Evolutionary conservation across 176 grass and related monocot species (phyloP), one percentile per base, ranked within the genome.

Genomic region (Lolium rigidum): DNA sequence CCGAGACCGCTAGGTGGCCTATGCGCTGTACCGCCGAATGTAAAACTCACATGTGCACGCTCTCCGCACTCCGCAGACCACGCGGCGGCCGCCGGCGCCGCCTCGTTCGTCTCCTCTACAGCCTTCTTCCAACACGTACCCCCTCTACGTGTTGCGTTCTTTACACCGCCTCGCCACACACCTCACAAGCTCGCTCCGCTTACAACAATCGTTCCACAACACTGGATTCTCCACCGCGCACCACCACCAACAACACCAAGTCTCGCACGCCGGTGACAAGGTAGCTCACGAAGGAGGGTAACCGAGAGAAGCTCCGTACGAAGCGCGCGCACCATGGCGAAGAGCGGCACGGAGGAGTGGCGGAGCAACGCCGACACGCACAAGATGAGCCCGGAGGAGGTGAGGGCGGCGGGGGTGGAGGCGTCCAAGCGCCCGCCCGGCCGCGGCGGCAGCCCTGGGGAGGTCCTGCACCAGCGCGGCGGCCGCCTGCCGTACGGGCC

Each of bases 381-480:
- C 89, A 95, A 93, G 89, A 93, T 95, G 94, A 91, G 87, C 59
- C 10, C 77, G 4, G 91, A 91, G 57, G 92, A 87, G 81, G 90
- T 94, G 8, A 55, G 83, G 2, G 87, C 81, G n/a, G 84, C 88
- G 0, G 95, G 89, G 2, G 88, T 83, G 55, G 95, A 94, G 85
- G 74, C 92, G n/a, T 89, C 95, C 22, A 83, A 82, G 81, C 89
- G 92, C 70, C 84, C 87, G 12, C 92, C 94, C 0, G 88, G 92
- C 62, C 83, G 52, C 28, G 78, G 88, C 52, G 47, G 16, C 16
- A 73, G 88, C 6, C 75, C 95, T 9, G 90, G 92, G 6, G 92
- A 84, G 73, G 92, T 94, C 28, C 92, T 97, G 22, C 95, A 97
- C 89, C 90, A 95, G 92, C 88, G 95, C 6, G 50, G 95, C 3